Conservation (phyloP, 2,329 filamentous ascomycete species). For the Aspergillus glaucus region DNA sequence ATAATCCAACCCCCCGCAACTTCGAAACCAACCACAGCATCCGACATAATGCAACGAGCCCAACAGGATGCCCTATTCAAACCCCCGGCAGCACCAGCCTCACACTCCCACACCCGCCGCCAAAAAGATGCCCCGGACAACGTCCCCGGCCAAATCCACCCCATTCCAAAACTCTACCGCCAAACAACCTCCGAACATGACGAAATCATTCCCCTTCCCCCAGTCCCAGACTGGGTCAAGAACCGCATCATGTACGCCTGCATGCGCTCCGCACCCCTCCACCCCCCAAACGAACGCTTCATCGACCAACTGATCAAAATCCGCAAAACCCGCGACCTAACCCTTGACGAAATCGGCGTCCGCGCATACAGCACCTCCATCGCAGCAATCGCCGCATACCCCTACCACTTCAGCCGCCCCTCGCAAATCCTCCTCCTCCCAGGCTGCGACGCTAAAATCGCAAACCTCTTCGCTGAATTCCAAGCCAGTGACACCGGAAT, state of each 20-base stretch:
- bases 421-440: constrained; percentile 54
- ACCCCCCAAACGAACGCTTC: constrained; percentile 69
- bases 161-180: constrained; percentile 48
- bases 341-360: constrained; percentile 69
- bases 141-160: constrained; percentile 18
- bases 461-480: constrained; percentile 71
- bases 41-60: constrained; percentile 48
- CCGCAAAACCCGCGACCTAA: constrained; percentile 62
- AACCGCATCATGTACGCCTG: constrained; percentile 68
- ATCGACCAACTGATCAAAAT: constrained; percentile 69
- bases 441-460: constrained; percentile 75
- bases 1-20: constrained; percentile 29
- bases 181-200: constrained; percentile 77
- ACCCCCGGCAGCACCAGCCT: constrained; percentile 3
- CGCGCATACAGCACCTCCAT: constrained; percentile 85
- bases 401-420: constrained; percentile 46
- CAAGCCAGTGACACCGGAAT: constrained; percentile 49
- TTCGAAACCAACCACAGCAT: neutral
- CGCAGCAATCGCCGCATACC: constrained; percentile 76
- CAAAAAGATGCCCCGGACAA: constrained; percentile 12
- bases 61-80: constrained; percentile 40
- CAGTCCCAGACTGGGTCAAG: constrained; percentile 63
- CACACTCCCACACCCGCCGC: constrained; percentile 5
- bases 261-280: constrained; percentile 64
- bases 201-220: constrained; percentile 50